A percentile compares a stretch with the other conserved stretches of the same genome.
These are phyloP conservation scores for Kodamaea laetipori DNA, from an alignment of 805 yeast genomes.

Conservation along the genomic window DNA sequence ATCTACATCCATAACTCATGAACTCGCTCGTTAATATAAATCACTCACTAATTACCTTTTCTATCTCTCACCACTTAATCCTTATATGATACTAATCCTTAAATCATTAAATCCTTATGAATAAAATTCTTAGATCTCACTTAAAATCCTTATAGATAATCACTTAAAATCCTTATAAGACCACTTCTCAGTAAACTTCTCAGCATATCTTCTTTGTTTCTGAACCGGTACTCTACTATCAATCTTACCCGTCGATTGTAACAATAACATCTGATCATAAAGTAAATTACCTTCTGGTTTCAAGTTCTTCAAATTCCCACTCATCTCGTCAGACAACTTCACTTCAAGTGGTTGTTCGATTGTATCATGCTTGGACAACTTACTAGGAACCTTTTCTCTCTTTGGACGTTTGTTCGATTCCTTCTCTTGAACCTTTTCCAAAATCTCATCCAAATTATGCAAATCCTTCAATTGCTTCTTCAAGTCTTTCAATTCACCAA, in stretches of 20 bases:
- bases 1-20: too few relatives aligned
- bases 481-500: slow-evolving; percentile 56
- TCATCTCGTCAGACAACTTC: slow-evolving; percentile 84
- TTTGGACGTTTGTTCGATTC: slow-evolving; percentile 19
- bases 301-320: slow-evolving; percentile 78
- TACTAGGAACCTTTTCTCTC: slow-evolving; percentile 30
- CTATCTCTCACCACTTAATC: too few relatives aligned
- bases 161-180: slow-evolving; percentile 85
- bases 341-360: slow-evolving; percentile 60
- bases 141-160: slow-evolving; percentile 55
- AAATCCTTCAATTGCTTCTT: slow-evolving; percentile 64
- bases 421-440: slow-evolving; percentile 29
- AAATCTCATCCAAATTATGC: slow-evolving; percentile 29
- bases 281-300: slow-evolving; percentile 89
- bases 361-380: slow-evolving; percentile 46
- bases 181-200: slow-evolving; percentile 88
- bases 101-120: too few relatives aligned
- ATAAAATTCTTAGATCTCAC: too few relatives aligned
- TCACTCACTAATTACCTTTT: too few relatives aligned
- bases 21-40: too few relatives aligned
- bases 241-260: slow-evolving; percentile 84
- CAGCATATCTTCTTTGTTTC: slow-evolving; percentile 66
- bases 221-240: slow-evolving; percentile 78
- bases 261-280: slow-evolving; percentile 74
- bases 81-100: too few relatives aligned